These are phyloP conservation scores for Dactylorhiza incarnata DNA, from an alignment of 106 monocot genomes.

Conservation along the genomic window DNA sequence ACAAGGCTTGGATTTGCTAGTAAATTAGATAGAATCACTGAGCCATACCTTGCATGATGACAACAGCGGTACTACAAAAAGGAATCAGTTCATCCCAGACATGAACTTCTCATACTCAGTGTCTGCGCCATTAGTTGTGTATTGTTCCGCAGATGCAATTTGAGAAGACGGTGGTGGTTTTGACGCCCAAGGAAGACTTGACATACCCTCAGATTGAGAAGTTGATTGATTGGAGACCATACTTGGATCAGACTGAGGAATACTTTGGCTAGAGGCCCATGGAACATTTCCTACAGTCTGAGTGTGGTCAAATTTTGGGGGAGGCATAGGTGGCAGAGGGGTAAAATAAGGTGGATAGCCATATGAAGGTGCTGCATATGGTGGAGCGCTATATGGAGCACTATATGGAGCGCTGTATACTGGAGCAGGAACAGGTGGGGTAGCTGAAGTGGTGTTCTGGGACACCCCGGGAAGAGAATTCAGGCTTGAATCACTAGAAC, in stretches of 20 bases:
- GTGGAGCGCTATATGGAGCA: slow-evolving; percentile 11
- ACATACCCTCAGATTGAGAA: slow-evolving; percentile 10
- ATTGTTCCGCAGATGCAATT: slow-evolving; percentile 20
- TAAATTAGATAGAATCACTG: not conserved
- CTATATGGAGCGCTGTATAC: slow-evolving; percentile 20
- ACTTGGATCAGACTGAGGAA: not conserved
- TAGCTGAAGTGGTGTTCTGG: slow-evolving; percentile 13
- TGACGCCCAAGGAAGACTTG: slow-evolving; percentile 21
- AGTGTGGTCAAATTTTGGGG: slow-evolving; percentile 15
- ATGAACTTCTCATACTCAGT: slow-evolving; percentile 57
- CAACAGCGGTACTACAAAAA: not conserved
- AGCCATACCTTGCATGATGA: slow-evolving; percentile 6
- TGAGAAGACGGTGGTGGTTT: slow-evolving; percentile 19
- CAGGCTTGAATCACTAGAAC: slow-evolving; percentile 37
- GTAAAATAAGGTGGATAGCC: slow-evolving; percentile 34
- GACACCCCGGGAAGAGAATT: slow-evolving; percentile 34
- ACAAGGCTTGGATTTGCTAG: not conserved
- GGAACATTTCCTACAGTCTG: slow-evolving; percentile 26
- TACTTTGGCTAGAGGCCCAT: slow-evolving; percentile 7
- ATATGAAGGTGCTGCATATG: slow-evolving; percentile 28
- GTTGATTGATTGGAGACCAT: not conserved
- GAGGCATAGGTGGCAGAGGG: slow-evolving; percentile 20
- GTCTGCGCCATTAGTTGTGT: slow-evolving; percentile 26
- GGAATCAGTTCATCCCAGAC: slow-evolving; percentile 49
- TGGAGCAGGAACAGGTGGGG: slow-evolving; percentile 15